A percentile compares a stretch with the other conserved stretches of the same genome.
These are phyloP conservation scores for Raffaelea deltoideospora DNA, from an alignment of 2,329 filamentous ascomycete species.

Conservation along the genomic window DNA sequence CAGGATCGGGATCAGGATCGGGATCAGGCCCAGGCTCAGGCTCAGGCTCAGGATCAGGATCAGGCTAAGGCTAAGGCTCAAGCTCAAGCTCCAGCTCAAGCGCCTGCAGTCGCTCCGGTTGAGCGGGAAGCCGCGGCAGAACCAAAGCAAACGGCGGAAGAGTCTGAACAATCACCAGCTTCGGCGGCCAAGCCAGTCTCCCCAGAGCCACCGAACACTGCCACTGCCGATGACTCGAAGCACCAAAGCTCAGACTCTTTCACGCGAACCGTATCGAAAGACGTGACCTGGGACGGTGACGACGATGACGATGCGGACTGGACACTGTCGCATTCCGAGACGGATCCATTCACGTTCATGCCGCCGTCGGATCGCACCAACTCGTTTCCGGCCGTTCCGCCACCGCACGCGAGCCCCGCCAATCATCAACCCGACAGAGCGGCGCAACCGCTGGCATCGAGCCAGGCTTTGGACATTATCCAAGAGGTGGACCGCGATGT, in stretches of 20 bases:
- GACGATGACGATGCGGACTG: conserved; percentile 45
- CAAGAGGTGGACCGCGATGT: conserved; percentile 34
- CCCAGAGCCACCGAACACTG: too few relatives aligned
- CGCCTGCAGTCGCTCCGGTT: not conserved
- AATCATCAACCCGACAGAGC: conserved; percentile 10
- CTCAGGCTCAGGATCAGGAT: not conserved
- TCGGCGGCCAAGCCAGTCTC: not conserved
- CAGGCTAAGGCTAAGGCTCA: too few relatives aligned
- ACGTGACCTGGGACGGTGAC: conserved; percentile 42
- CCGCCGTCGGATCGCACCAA: conserved; percentile 41
- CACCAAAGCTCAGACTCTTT: conserved; percentile 49
- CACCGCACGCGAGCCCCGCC: conserved; percentile 11
- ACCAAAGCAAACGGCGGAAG: not conserved
- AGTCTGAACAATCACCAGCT: not conserved
- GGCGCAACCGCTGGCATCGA: conserved; percentile 26
- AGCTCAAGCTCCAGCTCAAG: not conserved
- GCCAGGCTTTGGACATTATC: conserved; percentile 37
- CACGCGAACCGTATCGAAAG: conserved; percentile 46
- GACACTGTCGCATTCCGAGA: conserved; percentile 33
- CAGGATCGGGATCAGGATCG: not conserved
- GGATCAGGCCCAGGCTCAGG: too few relatives aligned
- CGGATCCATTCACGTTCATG: conserved; percentile 47
- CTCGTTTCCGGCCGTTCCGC: conserved; percentile 45
- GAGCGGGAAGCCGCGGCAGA: not conserved
- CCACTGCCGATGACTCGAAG: conserved; percentile 19